Evolutionary conservation across 2,329 filamentous ascomycete species (phyloP).

Genomic region (Coniochaeta hoffmannii): DNA sequence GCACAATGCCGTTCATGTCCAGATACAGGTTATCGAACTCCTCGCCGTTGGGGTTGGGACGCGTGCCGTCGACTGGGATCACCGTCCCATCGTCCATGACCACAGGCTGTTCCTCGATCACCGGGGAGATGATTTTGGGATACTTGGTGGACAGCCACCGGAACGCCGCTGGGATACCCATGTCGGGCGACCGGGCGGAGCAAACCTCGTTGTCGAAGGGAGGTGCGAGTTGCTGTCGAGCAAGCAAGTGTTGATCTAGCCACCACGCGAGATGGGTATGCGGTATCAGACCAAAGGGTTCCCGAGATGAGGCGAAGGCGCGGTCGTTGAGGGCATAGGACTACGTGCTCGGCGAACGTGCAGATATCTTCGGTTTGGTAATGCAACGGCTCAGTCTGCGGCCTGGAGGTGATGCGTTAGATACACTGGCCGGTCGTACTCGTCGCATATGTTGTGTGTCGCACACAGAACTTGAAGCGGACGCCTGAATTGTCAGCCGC

Average conservation of each 20-base stretch:
- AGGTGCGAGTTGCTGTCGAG: too few relatives aligned
- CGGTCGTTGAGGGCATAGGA: neutral
- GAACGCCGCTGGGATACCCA: constrained; percentile 94
- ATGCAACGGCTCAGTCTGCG: neutral
- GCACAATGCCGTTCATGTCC: constrained; percentile 99
- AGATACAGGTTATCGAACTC: constrained; percentile 97
- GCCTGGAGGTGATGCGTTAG: neutral
- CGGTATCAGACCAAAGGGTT: neutral
- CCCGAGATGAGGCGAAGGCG: neutral
- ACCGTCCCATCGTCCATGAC: constrained; percentile 72
- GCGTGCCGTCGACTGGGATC: constrained; percentile 78
- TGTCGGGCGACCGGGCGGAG: constrained; percentile 30
- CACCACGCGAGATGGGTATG: neutral
- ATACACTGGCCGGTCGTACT: neutral
- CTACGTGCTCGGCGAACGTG: neutral
- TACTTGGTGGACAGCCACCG: constrained; percentile 96
- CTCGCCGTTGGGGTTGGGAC: constrained; percentile 91
- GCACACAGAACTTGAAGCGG: neutral
- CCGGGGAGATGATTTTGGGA: constrained; percentile 90
- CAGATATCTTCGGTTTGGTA: neutral
- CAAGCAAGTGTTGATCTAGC: neutral
- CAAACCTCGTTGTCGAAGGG: neutral
- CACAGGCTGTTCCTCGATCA: constrained; percentile 77
- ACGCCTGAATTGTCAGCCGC: neutral
- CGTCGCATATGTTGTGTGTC: neutral